Conservation (phyloP, 768 basidiomycete genomes). For the Phylloporus arenicola region DNA sequence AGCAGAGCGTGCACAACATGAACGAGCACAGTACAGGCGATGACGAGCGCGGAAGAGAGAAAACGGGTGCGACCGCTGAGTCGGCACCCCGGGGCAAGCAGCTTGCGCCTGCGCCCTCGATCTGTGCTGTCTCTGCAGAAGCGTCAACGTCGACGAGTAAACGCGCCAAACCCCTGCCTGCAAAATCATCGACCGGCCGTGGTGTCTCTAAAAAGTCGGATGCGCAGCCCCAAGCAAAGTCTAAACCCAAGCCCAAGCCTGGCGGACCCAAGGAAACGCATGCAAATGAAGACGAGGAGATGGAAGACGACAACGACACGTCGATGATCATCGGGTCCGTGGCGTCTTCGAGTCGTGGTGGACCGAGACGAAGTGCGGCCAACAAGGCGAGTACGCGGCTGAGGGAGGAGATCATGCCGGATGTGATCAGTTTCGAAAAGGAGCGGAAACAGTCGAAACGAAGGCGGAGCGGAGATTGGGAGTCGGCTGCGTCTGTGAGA, state of each 20-base stretch:
- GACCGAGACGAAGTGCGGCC: slow-evolving; percentile 47
- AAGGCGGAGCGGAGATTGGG: slow-evolving; percentile 30
- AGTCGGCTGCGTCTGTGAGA: slow-evolving; percentile 11
- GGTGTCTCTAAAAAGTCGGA: slow-evolving; percentile 3
- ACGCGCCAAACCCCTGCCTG: slow-evolving; percentile 12
- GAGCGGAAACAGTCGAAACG: slow-evolving; percentile 47
- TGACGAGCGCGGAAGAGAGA: background rate
- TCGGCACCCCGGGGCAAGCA: background rate
- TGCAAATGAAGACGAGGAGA: background rate
- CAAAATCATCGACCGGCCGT: slow-evolving; percentile 4
- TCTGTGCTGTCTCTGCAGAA: slow-evolving; percentile 21
- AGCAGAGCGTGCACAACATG: background rate
- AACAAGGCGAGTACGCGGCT: slow-evolving; percentile 45
- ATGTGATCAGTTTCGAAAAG: slow-evolving; percentile 62
- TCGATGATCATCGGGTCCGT: slow-evolving; percentile 13
- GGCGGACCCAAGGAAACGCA: background rate
- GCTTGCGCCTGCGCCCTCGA: slow-evolving; percentile 16
- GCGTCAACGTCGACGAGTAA: slow-evolving; percentile 16
- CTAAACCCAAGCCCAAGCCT: background rate
- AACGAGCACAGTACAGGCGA: background rate
- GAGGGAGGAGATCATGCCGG: slow-evolving; percentile 65
- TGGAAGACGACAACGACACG: background rate
- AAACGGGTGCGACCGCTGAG: background rate
- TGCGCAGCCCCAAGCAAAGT: background rate
- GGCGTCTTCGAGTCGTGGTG: slow-evolving; percentile 12